phyloP scores from a whole-genome alignment of 139 green algal genomes.

The Chlamydomonas sp. region DNA sequence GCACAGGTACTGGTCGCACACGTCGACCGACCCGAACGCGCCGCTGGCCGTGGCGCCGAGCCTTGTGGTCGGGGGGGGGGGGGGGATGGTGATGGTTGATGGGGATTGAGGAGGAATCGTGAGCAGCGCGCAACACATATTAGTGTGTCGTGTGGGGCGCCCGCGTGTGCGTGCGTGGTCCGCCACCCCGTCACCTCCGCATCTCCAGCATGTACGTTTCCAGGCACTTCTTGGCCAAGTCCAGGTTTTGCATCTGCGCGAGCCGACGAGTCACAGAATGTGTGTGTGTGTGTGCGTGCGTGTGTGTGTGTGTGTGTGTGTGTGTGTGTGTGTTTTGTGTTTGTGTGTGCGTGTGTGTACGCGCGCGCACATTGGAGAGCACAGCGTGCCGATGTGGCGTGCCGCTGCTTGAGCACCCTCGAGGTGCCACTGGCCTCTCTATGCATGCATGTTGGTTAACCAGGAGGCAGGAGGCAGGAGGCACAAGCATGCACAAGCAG shows the following conservation, averaged over 20 bases:
- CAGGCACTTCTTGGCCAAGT: slow-evolving; percentile 34
- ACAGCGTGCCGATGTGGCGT: background rate
- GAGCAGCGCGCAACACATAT: too few relatives aligned
- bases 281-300: background rate
- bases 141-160: background rate
- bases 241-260: slow-evolving; percentile 31
- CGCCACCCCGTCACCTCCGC: slow-evolving; percentile 23
- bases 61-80: too few relatives aligned
- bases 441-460: background rate
- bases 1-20: slow-evolving; percentile 34
- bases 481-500: too few relatives aligned
- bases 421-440: background rate
- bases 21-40: slow-evolving; percentile 15
- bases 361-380: background rate
- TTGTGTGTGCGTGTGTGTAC: too few relatives aligned
- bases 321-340: background rate
- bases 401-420: background rate
- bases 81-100: too few relatives aligned
- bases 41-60: background rate
- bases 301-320: background rate
- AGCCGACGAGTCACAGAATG: background rate
- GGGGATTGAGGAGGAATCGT: too few relatives aligned
- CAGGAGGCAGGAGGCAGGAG: too few relatives aligned
- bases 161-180: background rate
- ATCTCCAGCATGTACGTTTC: slow-evolving; percentile 37